Percentiles rank a stretch among this genome's conserved stretches.
Evolutionary conservation across 768 basidiomycete species (phyloP).

Genomic region (Glaciozyma martinii): DNA sequence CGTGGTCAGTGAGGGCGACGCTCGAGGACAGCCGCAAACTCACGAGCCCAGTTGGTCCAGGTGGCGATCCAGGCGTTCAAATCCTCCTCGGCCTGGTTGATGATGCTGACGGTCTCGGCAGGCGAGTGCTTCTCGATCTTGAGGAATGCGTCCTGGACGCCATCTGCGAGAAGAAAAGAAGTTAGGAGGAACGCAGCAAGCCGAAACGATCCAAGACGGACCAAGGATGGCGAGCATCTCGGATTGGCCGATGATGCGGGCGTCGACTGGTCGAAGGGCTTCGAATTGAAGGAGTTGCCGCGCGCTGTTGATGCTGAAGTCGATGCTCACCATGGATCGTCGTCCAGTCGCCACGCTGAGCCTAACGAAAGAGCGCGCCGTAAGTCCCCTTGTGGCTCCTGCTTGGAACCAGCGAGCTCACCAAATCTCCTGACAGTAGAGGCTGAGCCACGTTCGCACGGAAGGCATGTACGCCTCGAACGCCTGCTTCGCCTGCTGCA

Average conservation of each 20-base stretch:
- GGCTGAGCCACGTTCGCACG: constrained; percentile 14
- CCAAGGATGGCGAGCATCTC: constrained; percentile 24
- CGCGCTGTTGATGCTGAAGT: constrained; percentile 23
- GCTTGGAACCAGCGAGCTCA: neutral
- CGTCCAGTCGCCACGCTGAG: constrained; percentile 24
- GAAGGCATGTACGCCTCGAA: constrained; percentile 20
- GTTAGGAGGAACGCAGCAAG: neutral
- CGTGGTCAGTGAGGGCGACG: neutral
- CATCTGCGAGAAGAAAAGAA: neutral
- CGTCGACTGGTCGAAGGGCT: constrained; percentile 26
- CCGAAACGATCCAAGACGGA: neutral
- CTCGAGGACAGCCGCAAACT: neutral
- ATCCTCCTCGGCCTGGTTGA: constrained; percentile 16
- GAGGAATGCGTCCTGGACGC: constrained; percentile 25
- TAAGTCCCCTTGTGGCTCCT: neutral
- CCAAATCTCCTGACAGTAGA: constrained; percentile 24
- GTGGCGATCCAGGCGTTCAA: constrained; percentile 21
- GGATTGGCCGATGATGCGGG: constrained; percentile 21
- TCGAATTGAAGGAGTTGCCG: constrained; percentile 19
- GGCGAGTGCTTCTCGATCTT: constrained; percentile 16
- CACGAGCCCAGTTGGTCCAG: constrained; percentile 19
- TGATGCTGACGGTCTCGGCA: constrained; percentile 16
- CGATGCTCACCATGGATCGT: constrained; percentile 27
- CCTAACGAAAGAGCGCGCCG: neutral
- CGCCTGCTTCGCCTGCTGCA: constrained; percentile 1